phyloP scores from a whole-genome alignment of 345 rosid species.

The Viola odorata region DNA sequence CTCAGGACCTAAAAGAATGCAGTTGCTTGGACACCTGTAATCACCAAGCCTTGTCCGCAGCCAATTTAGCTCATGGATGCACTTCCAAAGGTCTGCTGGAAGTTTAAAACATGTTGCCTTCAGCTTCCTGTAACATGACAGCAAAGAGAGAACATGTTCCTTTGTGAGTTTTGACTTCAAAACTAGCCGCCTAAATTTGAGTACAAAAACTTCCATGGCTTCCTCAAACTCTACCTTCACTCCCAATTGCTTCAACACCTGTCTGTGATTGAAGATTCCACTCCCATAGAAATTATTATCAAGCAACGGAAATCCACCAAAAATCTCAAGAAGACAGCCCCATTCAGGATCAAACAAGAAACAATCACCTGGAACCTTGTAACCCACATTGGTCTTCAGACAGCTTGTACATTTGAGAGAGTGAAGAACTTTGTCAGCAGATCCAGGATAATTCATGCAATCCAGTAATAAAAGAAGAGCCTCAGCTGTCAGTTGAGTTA shows the following conservation, averaged over 20 bases:
- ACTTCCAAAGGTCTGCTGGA: conserved; percentile 27
- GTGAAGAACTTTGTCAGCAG: conserved; percentile 13
- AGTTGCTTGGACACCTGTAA: conserved; percentile 42
- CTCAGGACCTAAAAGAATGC: conserved; percentile 45
- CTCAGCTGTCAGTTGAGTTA: conserved; percentile 27
- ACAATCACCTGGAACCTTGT: conserved; percentile 42
- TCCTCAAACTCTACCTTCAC: conserved; percentile 39
- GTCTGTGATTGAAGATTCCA: conserved; percentile 19
- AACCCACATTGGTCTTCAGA: conserved; percentile 48
- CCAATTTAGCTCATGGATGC: conserved; percentile 45
- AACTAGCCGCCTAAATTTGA: conserved; percentile 33
- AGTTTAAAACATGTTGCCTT: conserved; percentile 11
- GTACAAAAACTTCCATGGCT: conserved; percentile 37
- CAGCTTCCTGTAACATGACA: conserved; percentile 42
- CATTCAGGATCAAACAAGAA: conserved; percentile 49
- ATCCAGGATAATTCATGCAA: conserved; percentile 24
- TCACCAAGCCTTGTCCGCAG: conserved; percentile 53
- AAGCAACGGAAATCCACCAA: conserved; percentile 39
- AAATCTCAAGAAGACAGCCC: conserved; percentile 50
- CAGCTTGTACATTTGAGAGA: conserved; percentile 27
- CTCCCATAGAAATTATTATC: conserved; percentile 38
- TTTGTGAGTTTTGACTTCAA: conserved; percentile 29
- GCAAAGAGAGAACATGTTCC: conserved; percentile 27
- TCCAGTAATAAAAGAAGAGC: conserved; percentile 39
- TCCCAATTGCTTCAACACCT: conserved; percentile 44